Conservation (phyloP, 768 basidiomycete genomes). For the Clitopilus passeckerianus region DNA sequence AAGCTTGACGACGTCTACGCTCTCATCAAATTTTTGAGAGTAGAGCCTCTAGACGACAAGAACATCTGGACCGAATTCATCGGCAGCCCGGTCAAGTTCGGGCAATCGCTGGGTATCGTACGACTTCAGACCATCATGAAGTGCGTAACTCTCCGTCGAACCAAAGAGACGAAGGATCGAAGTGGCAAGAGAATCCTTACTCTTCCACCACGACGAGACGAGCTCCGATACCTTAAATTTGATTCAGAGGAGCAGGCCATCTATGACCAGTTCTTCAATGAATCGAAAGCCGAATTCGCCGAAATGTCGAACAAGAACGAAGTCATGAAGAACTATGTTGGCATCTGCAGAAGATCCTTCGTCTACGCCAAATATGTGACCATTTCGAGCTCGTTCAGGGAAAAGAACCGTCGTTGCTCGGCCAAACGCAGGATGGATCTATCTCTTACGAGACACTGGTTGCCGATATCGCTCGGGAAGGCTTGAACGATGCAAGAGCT, state of each 20-base stretch:
- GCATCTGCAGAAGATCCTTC: constrained; percentile 92
- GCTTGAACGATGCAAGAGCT: constrained; percentile 71
- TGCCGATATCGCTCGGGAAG: constrained; percentile 70
- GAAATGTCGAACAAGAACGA: constrained; percentile 84
- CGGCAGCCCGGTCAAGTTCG: constrained; percentile 88
- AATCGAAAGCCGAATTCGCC: constrained; percentile 89
- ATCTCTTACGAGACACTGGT: constrained; percentile 77
- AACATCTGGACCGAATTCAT: constrained; percentile 90
- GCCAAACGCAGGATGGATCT: constrained; percentile 40
- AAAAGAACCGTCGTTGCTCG: constrained; percentile 44
- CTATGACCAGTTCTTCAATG: constrained; percentile 85
- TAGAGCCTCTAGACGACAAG: constrained; percentile 92
- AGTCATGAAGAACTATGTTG: constrained; percentile 98
- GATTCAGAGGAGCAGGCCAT: constrained; percentile 76
- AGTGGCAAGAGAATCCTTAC: constrained; percentile 84
- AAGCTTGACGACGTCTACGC: constrained; percentile 98
- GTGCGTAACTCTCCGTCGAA: constrained; percentile 92
- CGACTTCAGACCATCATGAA: constrained; percentile 98
- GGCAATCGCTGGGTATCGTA: constrained; percentile 82
- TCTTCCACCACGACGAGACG: constrained; percentile 87
- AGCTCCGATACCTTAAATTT: constrained; percentile 81
- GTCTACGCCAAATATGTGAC: constrained; percentile 96
- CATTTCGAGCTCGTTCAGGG: constrained; percentile 87
- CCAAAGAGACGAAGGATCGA: constrained; percentile 81
- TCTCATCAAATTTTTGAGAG: constrained; percentile 90